Evolutionary conservation across 2,329 filamentous ascomycete genomes (phyloP).

Genomic region (Periglandula ipomoeae): DNA sequence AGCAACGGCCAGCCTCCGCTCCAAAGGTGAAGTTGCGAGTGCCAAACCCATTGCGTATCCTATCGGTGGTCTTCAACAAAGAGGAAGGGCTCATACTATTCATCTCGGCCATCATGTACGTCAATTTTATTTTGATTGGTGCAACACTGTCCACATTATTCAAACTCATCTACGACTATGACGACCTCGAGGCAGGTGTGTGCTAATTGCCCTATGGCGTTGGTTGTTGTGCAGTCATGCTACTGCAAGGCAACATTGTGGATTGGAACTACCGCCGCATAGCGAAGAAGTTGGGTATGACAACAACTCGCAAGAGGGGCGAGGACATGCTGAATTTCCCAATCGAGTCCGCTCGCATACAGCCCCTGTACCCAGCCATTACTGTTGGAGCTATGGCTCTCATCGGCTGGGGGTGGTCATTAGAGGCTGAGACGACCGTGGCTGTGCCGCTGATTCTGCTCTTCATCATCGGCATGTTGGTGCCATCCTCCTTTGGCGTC

Average conservation of each 20-base stretch:
- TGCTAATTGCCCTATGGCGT: slow-evolving; percentile 45
- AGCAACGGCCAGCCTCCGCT: slow-evolving; percentile 24
- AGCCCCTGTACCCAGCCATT: slow-evolving; percentile 46
- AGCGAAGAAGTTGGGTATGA: slow-evolving; percentile 51
- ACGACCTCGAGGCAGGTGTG: slow-evolving; percentile 41
- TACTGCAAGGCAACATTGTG: slow-evolving; percentile 47
- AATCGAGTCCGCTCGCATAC: slow-evolving; percentile 45
- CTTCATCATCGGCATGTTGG: slow-evolving; percentile 49
- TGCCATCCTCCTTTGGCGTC: no score
- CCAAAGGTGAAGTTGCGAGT: slow-evolving; percentile 35
- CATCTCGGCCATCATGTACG: slow-evolving; percentile 49
- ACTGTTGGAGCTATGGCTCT: slow-evolving; percentile 42
- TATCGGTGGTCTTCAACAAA: slow-evolving; percentile 46
- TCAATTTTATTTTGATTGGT: slow-evolving; percentile 40
- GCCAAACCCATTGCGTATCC: slow-evolving; percentile 48
- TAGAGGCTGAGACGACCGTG: slow-evolving; percentile 40
- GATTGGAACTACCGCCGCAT: slow-evolving; percentile 64
- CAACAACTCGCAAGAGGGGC: slow-evolving; percentile 49
- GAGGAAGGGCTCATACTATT: slow-evolving; percentile 46
- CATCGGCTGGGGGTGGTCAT: slow-evolving; percentile 48
- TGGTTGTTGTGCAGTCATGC: slow-evolving; percentile 37
- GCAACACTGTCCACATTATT: slow-evolving; percentile 45
- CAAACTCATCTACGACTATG: slow-evolving; percentile 40
- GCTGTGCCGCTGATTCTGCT: slow-evolving; percentile 46
- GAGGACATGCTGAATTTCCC: slow-evolving; percentile 43